A percentile compares a stretch with the other conserved stretches of the same genome.
These are phyloP conservation scores for Adansonia rubrostipa DNA, from an alignment of 441 rosid species.

Conservation along the genomic window DNA sequence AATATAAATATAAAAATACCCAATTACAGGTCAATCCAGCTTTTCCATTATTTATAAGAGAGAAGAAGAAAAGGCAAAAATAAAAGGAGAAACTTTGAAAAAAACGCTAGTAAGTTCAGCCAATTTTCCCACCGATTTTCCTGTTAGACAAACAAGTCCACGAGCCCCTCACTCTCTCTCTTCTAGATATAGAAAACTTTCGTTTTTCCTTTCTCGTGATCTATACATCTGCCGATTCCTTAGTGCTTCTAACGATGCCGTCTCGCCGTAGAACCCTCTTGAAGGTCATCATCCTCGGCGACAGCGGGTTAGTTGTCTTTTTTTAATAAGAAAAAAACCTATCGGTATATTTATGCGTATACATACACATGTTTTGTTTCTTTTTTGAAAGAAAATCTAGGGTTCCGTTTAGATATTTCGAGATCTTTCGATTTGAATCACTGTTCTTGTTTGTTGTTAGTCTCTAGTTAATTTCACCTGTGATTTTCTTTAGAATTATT, in stretches of 20 bases:
- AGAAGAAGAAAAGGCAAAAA: background rate
- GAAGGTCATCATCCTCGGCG: conserved; percentile 90
- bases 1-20: background rate
- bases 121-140: background rate
- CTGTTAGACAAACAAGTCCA: conserved; percentile 18
- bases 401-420: background rate
- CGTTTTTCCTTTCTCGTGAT: no score
- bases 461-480: background rate
- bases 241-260: conserved; percentile 45
- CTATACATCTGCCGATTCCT: conserved; percentile 15
- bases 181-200: background rate
- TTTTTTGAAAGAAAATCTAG: background rate
- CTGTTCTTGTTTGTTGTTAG: background rate
- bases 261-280: conserved; percentile 77
- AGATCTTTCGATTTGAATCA: conserved; percentile 16
- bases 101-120: conserved; percentile 16
- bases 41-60: background rate
- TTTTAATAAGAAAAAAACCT: background rate
- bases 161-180: conserved; percentile 3
- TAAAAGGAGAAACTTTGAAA: background rate
- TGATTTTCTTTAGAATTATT: background rate
- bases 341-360: background rate
- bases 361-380: background rate
- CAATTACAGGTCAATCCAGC: conserved; percentile 23
- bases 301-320: conserved; percentile 58